A percentile compares a stretch with the other conserved stretches of the same genome.
These are phyloP conservation scores for Aspergillus fumigatus DNA, from an alignment of 2,329 filamentous ascomycete genomes.

Conservation along the genomic window DNA sequence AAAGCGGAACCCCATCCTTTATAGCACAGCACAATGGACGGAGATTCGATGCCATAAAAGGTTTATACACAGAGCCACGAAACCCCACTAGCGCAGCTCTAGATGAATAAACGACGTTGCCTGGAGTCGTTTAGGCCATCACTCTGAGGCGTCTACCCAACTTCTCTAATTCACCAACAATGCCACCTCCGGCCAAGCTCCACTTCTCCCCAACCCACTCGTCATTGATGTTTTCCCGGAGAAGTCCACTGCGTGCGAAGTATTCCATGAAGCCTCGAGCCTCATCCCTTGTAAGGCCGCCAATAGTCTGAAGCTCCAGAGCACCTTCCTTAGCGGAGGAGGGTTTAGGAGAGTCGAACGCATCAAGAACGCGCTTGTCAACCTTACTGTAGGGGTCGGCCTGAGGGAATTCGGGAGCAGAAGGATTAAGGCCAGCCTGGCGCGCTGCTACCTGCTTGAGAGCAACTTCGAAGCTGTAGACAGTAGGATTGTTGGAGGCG, in stretches of 20 bases:
- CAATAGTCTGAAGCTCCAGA: conserved; percentile 52
- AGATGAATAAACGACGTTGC: not conserved
- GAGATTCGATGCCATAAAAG: not conserved
- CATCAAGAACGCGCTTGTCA: conserved; percentile 50
- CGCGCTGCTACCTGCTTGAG: conserved; percentile 50
- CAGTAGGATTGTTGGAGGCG: conserved; percentile 62
- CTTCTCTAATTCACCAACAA: conserved; percentile 81
- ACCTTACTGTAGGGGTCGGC: conserved; percentile 50
- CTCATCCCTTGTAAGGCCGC: conserved; percentile 69
- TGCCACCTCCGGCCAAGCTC: conserved; percentile 73
- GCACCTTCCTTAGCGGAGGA: conserved; percentile 24
- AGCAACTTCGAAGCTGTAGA: conserved; percentile 64
- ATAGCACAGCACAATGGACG: conserved; percentile 16
- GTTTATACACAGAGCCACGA: not conserved
- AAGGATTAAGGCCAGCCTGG: conserved; percentile 33
- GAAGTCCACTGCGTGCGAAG: conserved; percentile 79
- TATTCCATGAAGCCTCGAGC: conserved; percentile 83
- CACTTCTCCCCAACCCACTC: conserved; percentile 73
- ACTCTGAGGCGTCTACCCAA: conserved; percentile 47
- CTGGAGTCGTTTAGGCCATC: conserved; percentile 10
- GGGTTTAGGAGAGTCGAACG: conserved; percentile 30
- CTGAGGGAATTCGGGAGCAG: conserved; percentile 40
- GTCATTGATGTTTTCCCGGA: conserved; percentile 67
- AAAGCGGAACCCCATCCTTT: conserved; percentile 20
- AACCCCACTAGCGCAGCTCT: not conserved